phyloP scores from a whole-genome alignment of 116 monocot species.

The Papilionanthe hybrid region DNA sequence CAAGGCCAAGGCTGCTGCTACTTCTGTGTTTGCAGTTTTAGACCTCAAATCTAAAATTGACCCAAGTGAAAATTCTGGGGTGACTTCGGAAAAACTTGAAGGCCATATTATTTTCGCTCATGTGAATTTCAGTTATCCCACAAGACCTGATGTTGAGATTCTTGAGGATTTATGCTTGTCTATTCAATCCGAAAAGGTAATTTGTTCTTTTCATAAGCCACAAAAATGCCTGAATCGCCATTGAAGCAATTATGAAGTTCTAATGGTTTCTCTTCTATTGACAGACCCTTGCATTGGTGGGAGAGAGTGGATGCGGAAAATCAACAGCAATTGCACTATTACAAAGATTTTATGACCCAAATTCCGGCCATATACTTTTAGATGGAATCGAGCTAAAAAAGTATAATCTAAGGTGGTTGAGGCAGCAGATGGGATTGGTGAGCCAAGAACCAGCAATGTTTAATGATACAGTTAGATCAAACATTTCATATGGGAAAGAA shows the following conservation, averaged over 20 bases:
- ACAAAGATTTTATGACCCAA: conserved; percentile 57
- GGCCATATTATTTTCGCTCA: conserved; percentile 36
- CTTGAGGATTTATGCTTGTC: conserved; percentile 23
- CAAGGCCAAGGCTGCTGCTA: conserved; percentile 29
- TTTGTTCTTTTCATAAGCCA: too few species aligned
- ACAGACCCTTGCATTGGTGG: conserved; percentile 57
- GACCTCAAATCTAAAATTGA: conserved; percentile 39
- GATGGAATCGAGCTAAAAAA: conserved; percentile 55
- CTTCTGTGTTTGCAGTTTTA: conserved; percentile 33
- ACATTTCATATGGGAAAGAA: conserved; percentile 71
- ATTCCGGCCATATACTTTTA: conserved; percentile 43
- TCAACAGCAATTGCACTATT: conserved; percentile 56
- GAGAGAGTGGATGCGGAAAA: conserved; percentile 66
- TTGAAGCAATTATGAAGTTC: too few species aligned
- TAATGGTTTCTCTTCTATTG: background rate
- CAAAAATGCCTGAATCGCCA: too few species aligned
- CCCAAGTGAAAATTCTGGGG: conserved; percentile 23
- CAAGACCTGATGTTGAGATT: conserved; percentile 37
- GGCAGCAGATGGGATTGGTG: conserved; percentile 64
- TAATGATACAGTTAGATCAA: conserved; percentile 51
- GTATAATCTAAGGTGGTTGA: conserved; percentile 41
- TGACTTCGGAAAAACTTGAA: conserved; percentile 17
- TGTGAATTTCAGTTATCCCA: conserved; percentile 39
- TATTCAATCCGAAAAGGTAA: conserved; percentile 23
- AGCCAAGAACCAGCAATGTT: conserved; percentile 63